phyloP scores from a whole-genome alignment of 2,329 filamentous ascomycete genomes.

The Aureobasidium sp. region DNA sequence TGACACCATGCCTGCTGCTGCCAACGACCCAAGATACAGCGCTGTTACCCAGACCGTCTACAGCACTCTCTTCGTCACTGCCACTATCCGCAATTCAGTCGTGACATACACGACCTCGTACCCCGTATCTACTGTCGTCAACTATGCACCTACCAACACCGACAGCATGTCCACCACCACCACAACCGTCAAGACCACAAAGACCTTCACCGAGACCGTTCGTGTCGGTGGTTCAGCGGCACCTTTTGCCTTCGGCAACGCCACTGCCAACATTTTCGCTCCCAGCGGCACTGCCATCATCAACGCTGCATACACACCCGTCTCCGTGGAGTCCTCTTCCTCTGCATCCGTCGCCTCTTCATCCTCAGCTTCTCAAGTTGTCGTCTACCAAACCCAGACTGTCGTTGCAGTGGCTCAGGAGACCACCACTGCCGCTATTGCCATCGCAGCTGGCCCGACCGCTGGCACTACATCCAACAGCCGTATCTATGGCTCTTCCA shows the following conservation, averaged over 20 bases:
- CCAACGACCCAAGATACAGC: constrained; percentile 1
- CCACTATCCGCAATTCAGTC: constrained; percentile 6
- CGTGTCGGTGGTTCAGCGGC: background rate
- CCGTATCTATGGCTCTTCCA: background rate
- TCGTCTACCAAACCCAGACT: background rate
- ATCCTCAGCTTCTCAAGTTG: background rate
- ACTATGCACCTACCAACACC: background rate
- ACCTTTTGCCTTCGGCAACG: constrained; percentile 12
- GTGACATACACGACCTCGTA: constrained; percentile 7
- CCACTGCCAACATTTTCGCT: background rate
- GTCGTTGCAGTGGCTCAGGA: background rate
- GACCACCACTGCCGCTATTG: background rate
- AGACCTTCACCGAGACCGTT: constrained; percentile 2
- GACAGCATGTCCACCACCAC: background rate
- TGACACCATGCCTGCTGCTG: background rate
- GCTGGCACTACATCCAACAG: background rate
- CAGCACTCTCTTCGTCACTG: constrained; percentile 1
- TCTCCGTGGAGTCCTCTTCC: background rate
- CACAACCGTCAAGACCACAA: constrained; percentile 5
- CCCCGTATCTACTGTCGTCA: background rate
- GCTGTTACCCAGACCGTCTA: constrained; percentile 10
- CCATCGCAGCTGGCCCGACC: background rate
- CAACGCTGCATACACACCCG: background rate
- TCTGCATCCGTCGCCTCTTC: background rate
- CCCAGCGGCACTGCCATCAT: background rate